Percentiles rank a stretch among this genome's conserved stretches.
These are phyloP conservation scores for Cyclotella atomus DNA, from an alignment of 108 stramenopile species.

Conservation along the genomic window DNA sequence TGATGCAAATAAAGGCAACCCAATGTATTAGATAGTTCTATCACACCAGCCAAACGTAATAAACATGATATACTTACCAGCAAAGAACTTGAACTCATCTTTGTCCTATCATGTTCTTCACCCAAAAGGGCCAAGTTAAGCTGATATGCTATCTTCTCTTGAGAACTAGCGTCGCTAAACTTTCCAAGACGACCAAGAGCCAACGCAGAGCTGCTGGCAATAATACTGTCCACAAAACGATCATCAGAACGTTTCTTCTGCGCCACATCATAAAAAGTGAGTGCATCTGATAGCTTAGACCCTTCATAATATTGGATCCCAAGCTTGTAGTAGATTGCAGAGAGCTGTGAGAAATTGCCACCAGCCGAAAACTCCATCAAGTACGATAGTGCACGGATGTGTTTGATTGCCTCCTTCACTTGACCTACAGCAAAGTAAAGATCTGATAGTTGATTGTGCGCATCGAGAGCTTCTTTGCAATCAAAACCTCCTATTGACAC, in stretches of 20 bases:
- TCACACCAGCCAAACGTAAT: neutral
- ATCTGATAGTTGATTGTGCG: slow-evolving; percentile 68
- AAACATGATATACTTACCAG: slow-evolving; percentile 21
- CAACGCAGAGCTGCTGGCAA: slow-evolving; percentile 61
- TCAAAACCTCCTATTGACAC: slow-evolving; percentile 88
- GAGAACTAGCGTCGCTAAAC: slow-evolving; percentile 65
- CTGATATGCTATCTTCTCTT: slow-evolving; percentile 71
- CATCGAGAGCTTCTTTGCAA: slow-evolving; percentile 55
- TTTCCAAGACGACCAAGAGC: slow-evolving; percentile 59
- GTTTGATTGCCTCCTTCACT: slow-evolving; percentile 62
- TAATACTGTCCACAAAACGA: slow-evolving; percentile 72
- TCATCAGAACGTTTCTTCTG: slow-evolving; percentile 54
- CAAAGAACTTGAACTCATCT: slow-evolving; percentile 50
- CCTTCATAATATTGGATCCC: slow-evolving; percentile 79
- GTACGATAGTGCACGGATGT: slow-evolving; percentile 86
- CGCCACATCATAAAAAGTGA: slow-evolving; percentile 66
- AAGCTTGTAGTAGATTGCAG: slow-evolving; percentile 79
- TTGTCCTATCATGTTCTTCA: slow-evolving; percentile 70
- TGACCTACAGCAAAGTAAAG: slow-evolving; percentile 55
- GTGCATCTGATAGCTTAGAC: slow-evolving; percentile 52
- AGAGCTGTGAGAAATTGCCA: slow-evolving; percentile 72
- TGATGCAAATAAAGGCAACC: slow-evolving; percentile 5
- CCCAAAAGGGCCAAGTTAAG: slow-evolving; percentile 60
- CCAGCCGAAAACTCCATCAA: slow-evolving; percentile 89
- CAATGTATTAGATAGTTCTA: too few relatives aligned